These are phyloP conservation scores for Arthrobotrys pseudoclavata DNA, from an alignment of 2,329 filamentous ascomycete species.

Conservation along the genomic window DNA sequence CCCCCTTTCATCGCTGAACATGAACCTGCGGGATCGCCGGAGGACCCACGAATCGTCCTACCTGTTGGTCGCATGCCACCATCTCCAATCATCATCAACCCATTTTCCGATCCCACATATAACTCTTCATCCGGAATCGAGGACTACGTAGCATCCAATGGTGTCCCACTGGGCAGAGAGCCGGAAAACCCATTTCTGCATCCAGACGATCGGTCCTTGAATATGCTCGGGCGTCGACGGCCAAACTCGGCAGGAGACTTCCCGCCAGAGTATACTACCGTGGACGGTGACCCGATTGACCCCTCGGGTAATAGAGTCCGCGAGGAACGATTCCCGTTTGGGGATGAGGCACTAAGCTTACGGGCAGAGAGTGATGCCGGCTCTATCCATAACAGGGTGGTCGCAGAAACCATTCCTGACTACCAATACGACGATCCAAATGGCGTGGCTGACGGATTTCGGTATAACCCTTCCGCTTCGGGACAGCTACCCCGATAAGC, in stretches of 20 bases:
- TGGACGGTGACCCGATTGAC: conserved; percentile 44
- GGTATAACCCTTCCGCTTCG: conserved; percentile 38
- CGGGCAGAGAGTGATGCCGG: conserved; percentile 45
- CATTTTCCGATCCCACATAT: conserved; percentile 56
- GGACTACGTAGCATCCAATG: conserved; percentile 53
- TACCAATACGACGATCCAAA: conserved; percentile 56
- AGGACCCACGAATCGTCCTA: background rate
- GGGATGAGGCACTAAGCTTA: conserved; percentile 52
- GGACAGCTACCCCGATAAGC: conserved; percentile 28
- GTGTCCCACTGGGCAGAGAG: conserved; percentile 43
- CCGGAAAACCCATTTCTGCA: conserved; percentile 55
- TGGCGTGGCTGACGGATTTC: conserved; percentile 52
- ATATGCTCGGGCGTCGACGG: conserved; percentile 29
- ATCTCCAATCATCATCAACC: conserved; percentile 55
- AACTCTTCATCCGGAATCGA: conserved; percentile 57
- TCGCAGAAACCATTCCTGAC: conserved; percentile 43
- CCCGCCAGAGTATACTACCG: conserved; percentile 54
- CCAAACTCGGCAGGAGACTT: conserved; percentile 55
- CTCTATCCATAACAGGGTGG: conserved; percentile 22
- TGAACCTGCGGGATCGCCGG: background rate
- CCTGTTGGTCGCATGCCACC: background rate
- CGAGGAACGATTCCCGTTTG: conserved; percentile 54
- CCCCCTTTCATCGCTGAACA: conserved; percentile 35
- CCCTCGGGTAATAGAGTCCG: conserved; percentile 35
- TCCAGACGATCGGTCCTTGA: conserved; percentile 42